These are phyloP conservation scores for Coniochaeta sp. DNA, from an alignment of 2,329 filamentous ascomycete species.

Conservation along the genomic window DNA sequence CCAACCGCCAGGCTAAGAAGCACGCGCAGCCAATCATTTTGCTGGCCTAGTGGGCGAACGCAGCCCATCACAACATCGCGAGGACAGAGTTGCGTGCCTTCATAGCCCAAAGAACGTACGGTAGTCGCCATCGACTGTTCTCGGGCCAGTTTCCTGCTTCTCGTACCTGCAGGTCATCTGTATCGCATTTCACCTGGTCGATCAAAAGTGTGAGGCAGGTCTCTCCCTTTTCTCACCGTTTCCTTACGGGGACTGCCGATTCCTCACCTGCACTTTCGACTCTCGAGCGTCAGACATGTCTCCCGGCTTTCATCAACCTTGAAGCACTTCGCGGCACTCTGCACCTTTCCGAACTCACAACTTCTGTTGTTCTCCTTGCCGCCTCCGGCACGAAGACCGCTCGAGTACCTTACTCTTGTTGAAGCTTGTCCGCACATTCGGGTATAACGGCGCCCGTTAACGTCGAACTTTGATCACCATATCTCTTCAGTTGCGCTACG, in stretches of 20 bases:
- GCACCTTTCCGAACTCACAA: neutral
- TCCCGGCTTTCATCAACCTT: neutral
- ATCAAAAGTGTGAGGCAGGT: neutral
- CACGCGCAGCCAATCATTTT: conserved; percentile 26
- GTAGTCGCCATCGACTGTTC: neutral
- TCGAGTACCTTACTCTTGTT: neutral
- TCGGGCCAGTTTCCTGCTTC: neutral
- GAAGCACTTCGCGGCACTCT: neutral
- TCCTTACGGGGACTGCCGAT: neutral
- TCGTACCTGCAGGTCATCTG: neutral
- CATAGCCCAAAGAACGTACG: neutral
- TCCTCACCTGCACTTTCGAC: neutral
- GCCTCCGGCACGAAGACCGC: neutral
- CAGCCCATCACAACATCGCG: conserved; percentile 35
- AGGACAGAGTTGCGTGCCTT: conserved; percentile 10
- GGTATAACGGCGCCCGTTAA: neutral
- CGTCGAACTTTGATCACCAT: neutral
- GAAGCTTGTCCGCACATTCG: neutral
- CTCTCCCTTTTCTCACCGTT: neutral
- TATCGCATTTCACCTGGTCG: neutral
- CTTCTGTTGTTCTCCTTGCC: neutral
- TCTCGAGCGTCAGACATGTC: neutral
- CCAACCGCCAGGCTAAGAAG: conserved; percentile 13
- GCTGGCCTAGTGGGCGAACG: conserved; percentile 8
- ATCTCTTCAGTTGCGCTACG: neutral